Conservation (phyloP, 345 rosid genomes). For the Anacardium occidentale region DNA sequence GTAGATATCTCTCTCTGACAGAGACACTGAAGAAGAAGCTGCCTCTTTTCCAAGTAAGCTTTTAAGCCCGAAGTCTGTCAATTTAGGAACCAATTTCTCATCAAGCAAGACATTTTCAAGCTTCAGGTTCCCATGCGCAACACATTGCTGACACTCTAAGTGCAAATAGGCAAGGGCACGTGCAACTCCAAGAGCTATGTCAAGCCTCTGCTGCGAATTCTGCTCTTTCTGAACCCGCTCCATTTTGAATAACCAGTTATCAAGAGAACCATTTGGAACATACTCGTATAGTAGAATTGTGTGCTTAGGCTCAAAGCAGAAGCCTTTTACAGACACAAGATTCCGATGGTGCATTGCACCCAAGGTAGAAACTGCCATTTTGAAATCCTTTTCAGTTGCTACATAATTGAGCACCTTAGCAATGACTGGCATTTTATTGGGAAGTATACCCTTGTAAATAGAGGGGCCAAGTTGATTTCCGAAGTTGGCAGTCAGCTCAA, state of each 20-base stretch:
- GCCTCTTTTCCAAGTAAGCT: conserved; percentile 25
- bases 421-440: conserved; percentile 27
- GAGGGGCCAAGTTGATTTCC: conserved; percentile 29
- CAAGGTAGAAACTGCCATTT: conserved; percentile 31
- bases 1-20: conserved; percentile 32
- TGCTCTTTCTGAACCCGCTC: conserved; percentile 16
- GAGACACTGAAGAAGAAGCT: conserved; percentile 35
- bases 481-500: conserved; percentile 25
- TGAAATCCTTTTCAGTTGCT: conserved; percentile 31
- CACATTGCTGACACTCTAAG: conserved; percentile 30
- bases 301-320: conserved; percentile 32
- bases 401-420: conserved; percentile 25
- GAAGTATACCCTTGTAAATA: conserved; percentile 28
- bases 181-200: conserved; percentile 41
- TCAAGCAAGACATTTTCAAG: conserved; percentile 38
- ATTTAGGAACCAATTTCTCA: conserved; percentile 31
- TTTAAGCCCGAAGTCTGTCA: conserved; percentile 36
- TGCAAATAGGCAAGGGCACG: conserved; percentile 42
- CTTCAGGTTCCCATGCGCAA: conserved; percentile 41
- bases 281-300: conserved; percentile 24
- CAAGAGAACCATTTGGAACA: conserved; percentile 34
- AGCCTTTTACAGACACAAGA: conserved; percentile 36
- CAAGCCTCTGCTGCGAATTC: conserved; percentile 34
- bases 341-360: conserved; percentile 38
- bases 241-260: conserved; percentile 26